Evolutionary conservation across 1,284 basidiomycete species (phyloP).

Genomic region (Crocinoboletus sp.): DNA sequence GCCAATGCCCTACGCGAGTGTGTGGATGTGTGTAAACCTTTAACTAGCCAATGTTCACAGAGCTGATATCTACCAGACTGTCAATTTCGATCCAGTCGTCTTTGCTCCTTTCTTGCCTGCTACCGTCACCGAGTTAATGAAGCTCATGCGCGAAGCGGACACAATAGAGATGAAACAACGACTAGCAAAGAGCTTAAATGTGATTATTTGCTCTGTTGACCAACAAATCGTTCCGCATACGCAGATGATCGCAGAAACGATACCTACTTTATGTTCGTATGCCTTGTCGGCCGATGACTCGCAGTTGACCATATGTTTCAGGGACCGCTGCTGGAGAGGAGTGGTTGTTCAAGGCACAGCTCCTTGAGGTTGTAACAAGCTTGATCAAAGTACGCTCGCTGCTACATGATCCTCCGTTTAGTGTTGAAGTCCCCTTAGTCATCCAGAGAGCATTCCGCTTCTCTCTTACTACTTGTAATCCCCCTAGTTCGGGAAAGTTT

Average conservation of each 20-base stretch:
- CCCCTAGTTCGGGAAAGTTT: slow-evolving; percentile 77
- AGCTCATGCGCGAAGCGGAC: slow-evolving; percentile 70
- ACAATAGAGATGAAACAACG: slow-evolving; percentile 76
- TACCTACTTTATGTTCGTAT: slow-evolving; percentile 73
- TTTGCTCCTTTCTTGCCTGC: slow-evolving; percentile 60
- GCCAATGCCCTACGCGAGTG: slow-evolving; percentile 73
- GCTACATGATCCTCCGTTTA: background rate
- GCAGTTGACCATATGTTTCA: slow-evolving; percentile 9
- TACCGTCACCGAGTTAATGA: slow-evolving; percentile 58
- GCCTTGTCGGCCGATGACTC: background rate
- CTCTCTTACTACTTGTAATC: slow-evolving; percentile 58
- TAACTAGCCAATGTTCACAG: background rate
- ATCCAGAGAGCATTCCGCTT: slow-evolving; percentile 53
- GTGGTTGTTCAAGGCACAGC: slow-evolving; percentile 73
- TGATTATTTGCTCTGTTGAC: slow-evolving; percentile 67
- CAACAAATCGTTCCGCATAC: slow-evolving; percentile 70
- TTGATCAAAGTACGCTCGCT: slow-evolving; percentile 55
- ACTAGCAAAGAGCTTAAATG: slow-evolving; percentile 65
- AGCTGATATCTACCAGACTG: slow-evolving; percentile 40
- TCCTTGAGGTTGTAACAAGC: slow-evolving; percentile 70
- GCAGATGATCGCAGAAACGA: slow-evolving; percentile 57
- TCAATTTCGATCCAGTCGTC: slow-evolving; percentile 50
- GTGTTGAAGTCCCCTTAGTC: slow-evolving; percentile 40
- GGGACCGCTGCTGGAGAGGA: slow-evolving; percentile 69
- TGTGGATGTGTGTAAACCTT: slow-evolving; percentile 61